Evolutionary conservation across 2,329 filamentous ascomycete species (phyloP), one percentile per base, ranked within the genome.

Genomic region (Neopestalotiopsis sp.): DNA sequence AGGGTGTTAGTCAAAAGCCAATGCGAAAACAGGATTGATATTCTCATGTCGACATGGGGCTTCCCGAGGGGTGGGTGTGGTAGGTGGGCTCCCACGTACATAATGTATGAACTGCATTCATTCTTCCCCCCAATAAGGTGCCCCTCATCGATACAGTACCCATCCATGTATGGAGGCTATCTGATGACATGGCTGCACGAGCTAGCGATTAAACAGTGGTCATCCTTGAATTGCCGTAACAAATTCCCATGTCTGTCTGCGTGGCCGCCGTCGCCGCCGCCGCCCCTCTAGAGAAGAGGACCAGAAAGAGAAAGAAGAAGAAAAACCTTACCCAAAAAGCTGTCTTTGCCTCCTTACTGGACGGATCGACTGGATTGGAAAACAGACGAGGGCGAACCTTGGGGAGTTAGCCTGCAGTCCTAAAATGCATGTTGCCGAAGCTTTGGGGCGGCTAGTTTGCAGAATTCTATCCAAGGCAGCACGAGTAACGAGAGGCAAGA

Each of bases 11-110:
- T 53, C 17, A 17, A 53, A n/a, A 53, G 65, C 73, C 74, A 77
- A 77, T 76, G 75, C 75, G 74, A 76, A 76, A 76, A 74, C 76
- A 71, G 73, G 75, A 74, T 76, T 76, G 72, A 61, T 69, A 73
- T 73, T 68, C 17, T n/a, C 45, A 68, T 68, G 68, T 38, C 14
- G 13, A 24, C 56, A 34, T 17, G 61, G 67, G 66, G 34, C 34
- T 7, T 10, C 6, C 34, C 34, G 34, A 62, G 12, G 32, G 30
- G 61, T 24, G 61, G 38, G 42, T 24, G 24, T 42, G 34, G 59
- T 38, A 32, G 24, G 24, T 28, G 24, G 24, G 63, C 67, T 68
- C 34, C 34, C 45, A 14, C n/a, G 45, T 53, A 53, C 45, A 53
- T 53, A 53, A 53, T 53, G 34, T 38, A 38, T 38, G 10, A 38